Conservation (phyloP, 2,329 filamentous ascomycete genomes). For the Pseudohalonectria lignicola region DNA sequence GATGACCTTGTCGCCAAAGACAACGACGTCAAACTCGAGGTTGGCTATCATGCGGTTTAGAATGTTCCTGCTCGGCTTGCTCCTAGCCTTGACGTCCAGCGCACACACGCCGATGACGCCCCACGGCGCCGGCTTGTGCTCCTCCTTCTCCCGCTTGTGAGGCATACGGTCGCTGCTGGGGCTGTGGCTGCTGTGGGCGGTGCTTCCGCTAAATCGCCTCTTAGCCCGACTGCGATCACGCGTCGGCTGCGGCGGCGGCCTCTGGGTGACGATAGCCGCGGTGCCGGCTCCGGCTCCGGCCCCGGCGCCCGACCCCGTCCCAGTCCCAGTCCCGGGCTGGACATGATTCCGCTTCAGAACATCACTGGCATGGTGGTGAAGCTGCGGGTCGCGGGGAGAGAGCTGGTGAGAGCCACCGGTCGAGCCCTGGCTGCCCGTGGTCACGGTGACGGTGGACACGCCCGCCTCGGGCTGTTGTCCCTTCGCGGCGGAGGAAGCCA, state of each 20-base stretch:
- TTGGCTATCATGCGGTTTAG: slow-evolving; percentile 84
- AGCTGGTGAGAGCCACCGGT: slow-evolving; percentile 32
- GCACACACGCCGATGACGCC: slow-evolving; percentile 87
- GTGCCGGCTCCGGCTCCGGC: no score
- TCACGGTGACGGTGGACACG: slow-evolving; percentile 40
- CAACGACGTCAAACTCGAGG: slow-evolving; percentile 88
- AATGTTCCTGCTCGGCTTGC: slow-evolving; percentile 94
- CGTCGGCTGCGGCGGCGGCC: slow-evolving; percentile 15
- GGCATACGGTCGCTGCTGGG: slow-evolving; percentile 58
- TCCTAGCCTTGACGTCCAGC: slow-evolving; percentile 87
- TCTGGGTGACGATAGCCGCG: no score
- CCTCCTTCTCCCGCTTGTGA: slow-evolving; percentile 46
- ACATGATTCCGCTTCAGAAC: slow-evolving; percentile 27
- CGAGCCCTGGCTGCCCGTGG: slow-evolving; percentile 32
- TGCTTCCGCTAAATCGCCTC: slow-evolving; percentile 71
- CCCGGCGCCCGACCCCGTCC: neutral
- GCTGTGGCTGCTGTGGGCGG: slow-evolving; percentile 70
- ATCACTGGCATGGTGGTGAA: slow-evolving; percentile 28
- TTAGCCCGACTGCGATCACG: slow-evolving; percentile 54
- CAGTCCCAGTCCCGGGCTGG: neutral
- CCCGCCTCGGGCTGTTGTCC: slow-evolving; percentile 39
- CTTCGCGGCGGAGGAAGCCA: slow-evolving; percentile 31
- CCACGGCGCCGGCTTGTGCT: slow-evolving; percentile 50
- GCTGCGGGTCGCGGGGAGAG: slow-evolving; percentile 26
- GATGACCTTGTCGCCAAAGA: slow-evolving; percentile 98